Evolutionary conservation across 2,329 filamentous ascomycete genomes (phyloP).

Genomic region (Cladophialophora yegresii): DNA sequence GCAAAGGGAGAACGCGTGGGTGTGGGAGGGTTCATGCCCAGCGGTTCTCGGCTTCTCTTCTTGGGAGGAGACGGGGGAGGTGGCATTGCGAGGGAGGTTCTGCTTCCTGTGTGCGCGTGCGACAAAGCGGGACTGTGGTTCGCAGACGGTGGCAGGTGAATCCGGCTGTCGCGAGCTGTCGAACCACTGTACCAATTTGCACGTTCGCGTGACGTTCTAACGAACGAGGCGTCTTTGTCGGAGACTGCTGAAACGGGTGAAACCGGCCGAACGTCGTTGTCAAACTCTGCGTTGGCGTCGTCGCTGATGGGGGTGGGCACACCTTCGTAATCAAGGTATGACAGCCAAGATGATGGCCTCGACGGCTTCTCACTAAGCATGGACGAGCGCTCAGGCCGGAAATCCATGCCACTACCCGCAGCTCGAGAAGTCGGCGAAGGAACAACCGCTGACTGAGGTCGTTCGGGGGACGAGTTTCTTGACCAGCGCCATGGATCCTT

Average conservation of each 20-base stretch:
- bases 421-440: conserved; percentile 34
- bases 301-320: conserved; percentile 31
- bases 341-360: conserved; percentile 35
- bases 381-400: conserved; percentile 34
- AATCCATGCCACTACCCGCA: conserved; percentile 34
- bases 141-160: conserved; percentile 4
- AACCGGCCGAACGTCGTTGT: conserved; percentile 31
- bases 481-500: conserved; percentile 37
- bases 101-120: conserved; percentile 15
- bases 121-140: conserved; percentile 12
- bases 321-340: conserved; percentile 36
- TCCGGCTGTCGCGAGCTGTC: conserved; percentile 19
- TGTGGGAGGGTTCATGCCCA: conserved; percentile 51
- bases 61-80: conserved; percentile 23
- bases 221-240: conserved; percentile 23
- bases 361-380: conserved; percentile 22
- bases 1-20: conserved; percentile 41
- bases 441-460: conserved; percentile 40
- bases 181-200: conserved; percentile 31
- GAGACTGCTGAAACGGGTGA: conserved; percentile 34
- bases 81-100: conserved; percentile 17
- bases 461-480: conserved; percentile 38
- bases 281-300: conserved; percentile 26
- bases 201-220: conserved; percentile 21
- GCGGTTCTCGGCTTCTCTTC: conserved; percentile 42